These are phyloP conservation scores for Pholiota conissans DNA, from an alignment of 768 basidiomycete species.

Conservation along the genomic window DNA sequence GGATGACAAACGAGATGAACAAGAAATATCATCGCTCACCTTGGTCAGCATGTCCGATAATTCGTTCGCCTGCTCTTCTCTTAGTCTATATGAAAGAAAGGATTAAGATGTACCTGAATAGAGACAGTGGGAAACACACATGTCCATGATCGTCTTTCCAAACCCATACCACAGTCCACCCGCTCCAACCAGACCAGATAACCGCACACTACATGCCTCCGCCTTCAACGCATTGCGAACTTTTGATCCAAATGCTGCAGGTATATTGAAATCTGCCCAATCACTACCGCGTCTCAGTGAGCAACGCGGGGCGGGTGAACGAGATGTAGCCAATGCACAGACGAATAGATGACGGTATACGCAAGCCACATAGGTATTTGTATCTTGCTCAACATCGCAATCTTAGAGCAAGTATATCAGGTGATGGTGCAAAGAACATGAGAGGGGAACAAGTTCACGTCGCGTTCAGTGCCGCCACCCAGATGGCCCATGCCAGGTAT, in stretches of 20 bases:
- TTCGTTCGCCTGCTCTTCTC: conserved; percentile 70
- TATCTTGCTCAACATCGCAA: conserved; percentile 72
- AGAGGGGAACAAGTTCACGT: conserved; percentile 53
- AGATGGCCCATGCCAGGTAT: conserved; percentile 88
- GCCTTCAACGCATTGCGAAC: conserved; percentile 89
- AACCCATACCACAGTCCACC: conserved; percentile 93
- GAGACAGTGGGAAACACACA: conserved; percentile 45
- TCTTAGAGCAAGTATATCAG: conserved; percentile 43
- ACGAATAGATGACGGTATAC: conserved; percentile 84
- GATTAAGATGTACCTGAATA: background rate
- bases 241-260: conserved; percentile 69
- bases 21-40: conserved; percentile 31
- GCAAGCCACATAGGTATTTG: conserved; percentile 92
- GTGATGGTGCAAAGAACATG: background rate
- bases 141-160: conserved; percentile 80
- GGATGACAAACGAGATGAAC: background rate
- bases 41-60: conserved; percentile 72
- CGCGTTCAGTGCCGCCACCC: conserved; percentile 80
- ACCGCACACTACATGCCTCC: conserved; percentile 80
- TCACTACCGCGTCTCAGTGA: conserved; percentile 49
- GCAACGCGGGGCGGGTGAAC: background rate
- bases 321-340: conserved; percentile 13
- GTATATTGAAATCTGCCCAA: conserved; percentile 88
- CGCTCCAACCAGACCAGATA: conserved; percentile 82
- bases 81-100: conserved; percentile 49